A percentile compares a stretch with the other conserved stretches of the same genome.
Conservation (phyloP, 306 rosid genomes). For the Rosa rugosa region DNA sequence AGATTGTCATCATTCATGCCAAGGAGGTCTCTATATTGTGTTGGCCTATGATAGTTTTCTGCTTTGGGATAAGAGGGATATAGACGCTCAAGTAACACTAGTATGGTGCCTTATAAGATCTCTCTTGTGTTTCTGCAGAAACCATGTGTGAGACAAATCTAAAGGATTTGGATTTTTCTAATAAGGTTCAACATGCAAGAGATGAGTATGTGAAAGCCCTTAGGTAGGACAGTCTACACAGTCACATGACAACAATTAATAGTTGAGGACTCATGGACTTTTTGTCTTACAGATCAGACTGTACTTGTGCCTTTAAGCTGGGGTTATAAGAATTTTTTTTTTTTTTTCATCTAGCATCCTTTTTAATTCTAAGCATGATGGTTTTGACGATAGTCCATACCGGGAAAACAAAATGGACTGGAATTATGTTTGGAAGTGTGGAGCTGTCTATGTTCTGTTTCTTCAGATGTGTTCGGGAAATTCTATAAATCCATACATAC, state of each 20-base stretch:
- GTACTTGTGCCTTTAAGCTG: not conserved
- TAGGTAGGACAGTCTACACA: not conserved
- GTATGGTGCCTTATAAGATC: not conserved
- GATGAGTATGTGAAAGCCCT: slow-evolving; percentile 1
- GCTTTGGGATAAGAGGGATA: not conserved
- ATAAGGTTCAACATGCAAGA: not conserved
- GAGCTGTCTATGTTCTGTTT: not conserved
- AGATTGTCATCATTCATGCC: not conserved
- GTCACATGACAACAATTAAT: not conserved
- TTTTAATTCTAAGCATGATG: not conserved
- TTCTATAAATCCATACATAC: not conserved
- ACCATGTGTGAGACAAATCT: not conserved
- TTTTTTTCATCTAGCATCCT: not conserved
- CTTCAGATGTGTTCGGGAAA: not conserved
- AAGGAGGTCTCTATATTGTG: not conserved
- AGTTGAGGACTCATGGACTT: not conserved
- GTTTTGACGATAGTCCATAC: not conserved
- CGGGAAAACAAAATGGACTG: not conserved
- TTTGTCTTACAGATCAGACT: not conserved
- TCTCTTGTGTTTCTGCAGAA: not conserved
- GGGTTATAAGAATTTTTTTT: not conserved
- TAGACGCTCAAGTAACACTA: not conserved
- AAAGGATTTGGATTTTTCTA: slow-evolving; percentile 7
- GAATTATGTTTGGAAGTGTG: not conserved
- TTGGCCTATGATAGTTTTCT: not conserved